Evolutionary conservation across 805 yeast genomes (phyloP).

Genomic region (Candida endomychidarum): DNA sequence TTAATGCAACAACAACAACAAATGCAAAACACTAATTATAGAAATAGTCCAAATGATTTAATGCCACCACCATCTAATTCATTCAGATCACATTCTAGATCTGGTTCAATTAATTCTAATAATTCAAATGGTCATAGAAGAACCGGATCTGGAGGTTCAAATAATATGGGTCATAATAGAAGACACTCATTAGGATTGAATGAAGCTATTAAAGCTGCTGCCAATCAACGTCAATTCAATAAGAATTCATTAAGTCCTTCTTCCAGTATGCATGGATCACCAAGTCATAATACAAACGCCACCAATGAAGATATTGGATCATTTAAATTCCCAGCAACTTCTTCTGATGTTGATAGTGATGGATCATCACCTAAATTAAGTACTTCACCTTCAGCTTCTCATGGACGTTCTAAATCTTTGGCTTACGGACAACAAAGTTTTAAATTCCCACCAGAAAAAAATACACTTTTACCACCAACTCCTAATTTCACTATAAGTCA

Average conservation of each 20-base stretch:
- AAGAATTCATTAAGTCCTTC: constrained; percentile 34
- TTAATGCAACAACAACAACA: constrained; percentile 76
- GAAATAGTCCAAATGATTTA: constrained; percentile 17
- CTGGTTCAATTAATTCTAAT: constrained; percentile 24
- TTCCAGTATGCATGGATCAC: constrained; percentile 15
- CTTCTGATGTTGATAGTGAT: constrained; percentile 19
- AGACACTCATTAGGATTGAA: constrained; percentile 89
- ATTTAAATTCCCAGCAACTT: constrained; percentile 58
- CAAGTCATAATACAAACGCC: constrained; percentile 12
- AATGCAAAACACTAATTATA: constrained; percentile 56
- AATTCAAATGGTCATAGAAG: constrained; percentile 27
- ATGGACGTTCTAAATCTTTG: constrained; percentile 38
- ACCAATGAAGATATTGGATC: constrained; percentile 23
- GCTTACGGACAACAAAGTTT: constrained; percentile 47
- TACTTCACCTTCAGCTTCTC: constrained; percentile 21
- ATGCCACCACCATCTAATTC: constrained; percentile 20
- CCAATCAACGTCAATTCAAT: constrained; percentile 64
- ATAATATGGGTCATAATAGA: constrained; percentile 67
- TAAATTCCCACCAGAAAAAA: constrained; percentile 62
- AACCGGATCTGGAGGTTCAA: constrained; percentile 30
- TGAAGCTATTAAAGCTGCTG: constrained; percentile 97
- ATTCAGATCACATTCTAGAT: constrained; percentile 31
- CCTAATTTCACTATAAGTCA: constrained; percentile 47
- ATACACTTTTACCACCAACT: constrained; percentile 49
- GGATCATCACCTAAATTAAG: constrained; percentile 9